These are phyloP conservation scores for Avena atlantica DNA, from an alignment of 176 grass and related monocot genomes.

Conservation along the genomic window DNA sequence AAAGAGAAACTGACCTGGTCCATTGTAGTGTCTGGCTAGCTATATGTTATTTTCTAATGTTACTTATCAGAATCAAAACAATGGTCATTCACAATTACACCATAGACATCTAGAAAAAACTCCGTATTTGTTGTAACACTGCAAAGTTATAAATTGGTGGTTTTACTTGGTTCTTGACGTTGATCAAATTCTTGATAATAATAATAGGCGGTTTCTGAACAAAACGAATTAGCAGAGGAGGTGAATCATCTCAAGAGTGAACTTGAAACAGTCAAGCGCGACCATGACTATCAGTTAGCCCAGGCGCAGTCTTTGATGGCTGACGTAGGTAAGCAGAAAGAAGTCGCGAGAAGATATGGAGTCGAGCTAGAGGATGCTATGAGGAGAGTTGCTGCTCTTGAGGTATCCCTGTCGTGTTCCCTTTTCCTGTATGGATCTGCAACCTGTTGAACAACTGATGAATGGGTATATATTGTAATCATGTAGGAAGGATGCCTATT, in stretches of 20 bases:
- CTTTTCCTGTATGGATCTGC: background rate
- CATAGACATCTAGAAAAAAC: background rate
- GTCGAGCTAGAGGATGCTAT: slow-evolving; percentile 12
- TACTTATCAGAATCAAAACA: background rate
- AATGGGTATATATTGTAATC: slow-evolving; percentile 9
- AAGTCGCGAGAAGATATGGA: background rate
- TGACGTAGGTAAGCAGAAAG: slow-evolving; percentile 15
- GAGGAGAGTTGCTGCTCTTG: slow-evolving; percentile 5
- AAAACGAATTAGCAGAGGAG: background rate
- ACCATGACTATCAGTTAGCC: slow-evolving; percentile 8
- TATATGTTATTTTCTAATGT: background rate
- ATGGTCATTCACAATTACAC: background rate
- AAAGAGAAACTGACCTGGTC: background rate
- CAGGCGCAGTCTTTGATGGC: slow-evolving; percentile 16
- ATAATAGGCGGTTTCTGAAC: background rate
- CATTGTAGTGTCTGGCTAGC: background rate
- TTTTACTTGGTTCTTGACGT: background rate
- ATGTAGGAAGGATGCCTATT: background rate
- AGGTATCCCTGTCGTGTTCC: slow-evolving; percentile 1
- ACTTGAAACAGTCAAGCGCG: slow-evolving; percentile 27
- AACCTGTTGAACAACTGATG: background rate
- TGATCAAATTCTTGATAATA: background rate
- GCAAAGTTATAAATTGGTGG: background rate
- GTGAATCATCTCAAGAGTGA: background rate
- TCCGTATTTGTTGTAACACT: background rate